Percentiles rank a stretch among this genome's conserved stretches.
phyloP scores from a whole-genome alignment of 1,284 basidiomycete species.

The Moesziomyces sp. region DNA sequence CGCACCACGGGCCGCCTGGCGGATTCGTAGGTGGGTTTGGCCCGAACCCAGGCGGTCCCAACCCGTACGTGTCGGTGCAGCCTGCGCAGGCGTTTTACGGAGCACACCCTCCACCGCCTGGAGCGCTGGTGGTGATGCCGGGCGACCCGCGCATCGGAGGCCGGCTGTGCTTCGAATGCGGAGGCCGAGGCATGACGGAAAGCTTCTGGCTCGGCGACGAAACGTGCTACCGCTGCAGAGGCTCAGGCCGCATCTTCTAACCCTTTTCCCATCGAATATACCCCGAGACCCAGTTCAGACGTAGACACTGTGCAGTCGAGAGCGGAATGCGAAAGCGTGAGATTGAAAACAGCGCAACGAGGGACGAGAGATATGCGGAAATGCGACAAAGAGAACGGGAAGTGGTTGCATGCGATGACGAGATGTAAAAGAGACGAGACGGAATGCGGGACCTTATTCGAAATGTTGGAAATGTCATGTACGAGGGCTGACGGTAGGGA shows the following conservation, averaged over 20 bases:
- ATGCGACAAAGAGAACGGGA: background rate
- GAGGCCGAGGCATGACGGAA: conserved; percentile 32
- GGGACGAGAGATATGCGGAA: background rate
- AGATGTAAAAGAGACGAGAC: background rate
- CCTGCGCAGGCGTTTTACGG: conserved; percentile 13
- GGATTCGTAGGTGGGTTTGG: conserved; percentile 34
- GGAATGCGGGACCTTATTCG: background rate
- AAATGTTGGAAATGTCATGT: background rate
- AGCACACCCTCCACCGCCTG: conserved; percentile 23
- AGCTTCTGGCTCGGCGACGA: conserved; percentile 54
- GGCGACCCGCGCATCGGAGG: conserved; percentile 48
- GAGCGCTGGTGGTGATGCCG: conserved; percentile 42
- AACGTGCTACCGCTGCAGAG: conserved; percentile 38
- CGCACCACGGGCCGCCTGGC: conserved; percentile 3
- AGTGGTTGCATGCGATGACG: background rate
- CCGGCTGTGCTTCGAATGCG: conserved; percentile 43
- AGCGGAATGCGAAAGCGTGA: background rate
- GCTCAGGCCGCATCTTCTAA: conserved; percentile 29
- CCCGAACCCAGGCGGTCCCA: conserved; percentile 30
- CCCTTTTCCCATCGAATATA: background rate
- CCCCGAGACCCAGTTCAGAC: background rate
- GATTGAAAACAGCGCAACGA: background rate
- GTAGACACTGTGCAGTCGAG: no score
- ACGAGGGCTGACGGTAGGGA: conserved; percentile 5
- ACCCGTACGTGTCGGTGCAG: conserved; percentile 21